Evolutionary conservation across 441 rosid genomes (phyloP).

Genomic region (Capsella rubella): DNA sequence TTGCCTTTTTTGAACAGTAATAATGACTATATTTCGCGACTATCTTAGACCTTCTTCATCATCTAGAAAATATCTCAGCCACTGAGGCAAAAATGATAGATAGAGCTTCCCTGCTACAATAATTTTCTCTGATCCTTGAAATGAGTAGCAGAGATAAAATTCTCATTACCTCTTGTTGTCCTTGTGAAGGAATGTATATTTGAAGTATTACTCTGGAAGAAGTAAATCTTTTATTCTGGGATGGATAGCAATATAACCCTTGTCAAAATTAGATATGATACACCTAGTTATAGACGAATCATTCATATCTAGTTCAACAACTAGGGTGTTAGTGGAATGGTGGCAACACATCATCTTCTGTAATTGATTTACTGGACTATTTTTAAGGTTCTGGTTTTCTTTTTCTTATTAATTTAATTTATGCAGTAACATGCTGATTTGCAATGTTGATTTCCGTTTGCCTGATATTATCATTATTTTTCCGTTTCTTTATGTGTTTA

Average conservation of each 20-base stretch:
- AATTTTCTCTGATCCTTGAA: slow-evolving; percentile 16
- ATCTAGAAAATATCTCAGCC: too few relatives aligned
- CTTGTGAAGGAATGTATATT: slow-evolving; percentile 12
- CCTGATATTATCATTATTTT: slow-evolving; percentile 12
- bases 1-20: background rate
- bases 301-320: slow-evolving; percentile 11
- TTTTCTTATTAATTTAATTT: background rate
- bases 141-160: slow-evolving; percentile 11
- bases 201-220: slow-evolving; percentile 15
- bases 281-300: slow-evolving; percentile 19
- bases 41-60: too few relatives aligned
- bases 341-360: slow-evolving; percentile 24
- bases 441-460: slow-evolving; percentile 1
- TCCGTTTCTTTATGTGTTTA: background rate
- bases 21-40: too few relatives aligned
- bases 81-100: too few relatives aligned
- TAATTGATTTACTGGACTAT: slow-evolving; percentile 21
- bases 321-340: slow-evolving; percentile 7
- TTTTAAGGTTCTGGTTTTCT: slow-evolving; percentile 15
- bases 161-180: slow-evolving; percentile 15
- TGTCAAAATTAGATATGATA: slow-evolving; percentile 27
- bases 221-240: slow-evolving; percentile 18
- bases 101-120: background rate
- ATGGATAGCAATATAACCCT: slow-evolving; percentile 19
- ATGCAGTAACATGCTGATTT: slow-evolving; percentile 22